Base-by-base conservation (phyloP, 768 basidiomycete species). In the Pisolithus microcarpus region DNA sequence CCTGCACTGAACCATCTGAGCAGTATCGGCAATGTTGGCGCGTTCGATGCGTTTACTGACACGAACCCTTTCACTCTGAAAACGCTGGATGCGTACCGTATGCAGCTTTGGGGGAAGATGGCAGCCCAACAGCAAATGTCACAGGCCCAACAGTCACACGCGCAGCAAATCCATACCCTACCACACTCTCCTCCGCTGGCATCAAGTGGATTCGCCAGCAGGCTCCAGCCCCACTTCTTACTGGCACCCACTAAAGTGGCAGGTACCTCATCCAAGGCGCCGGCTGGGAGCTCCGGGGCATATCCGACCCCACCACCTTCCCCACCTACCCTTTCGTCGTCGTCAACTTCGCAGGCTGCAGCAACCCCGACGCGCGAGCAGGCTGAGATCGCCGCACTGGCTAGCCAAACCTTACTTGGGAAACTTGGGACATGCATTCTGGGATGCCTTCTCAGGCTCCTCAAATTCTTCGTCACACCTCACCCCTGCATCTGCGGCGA, bases 91-190 rank as follows among this genome's bases (percentile, higher is more conserved):
- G 79, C 83, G 64, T 85, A 85, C 63, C 79, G 92, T 38, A 92
- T 92, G 87, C 92, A 95, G 54, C 74, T 96, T 0, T 95, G 92
- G 93, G 80, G 84, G 31, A 81, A 86, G 70, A 88, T 95, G 82
- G 91, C 91, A 0, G 76, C 81, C 30, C 90, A 91, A 57, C 85
- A 80, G 49, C 63, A 56, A 52, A 66, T 46, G 47, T 69, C 68
- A 7, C 74, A 75, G 0, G 63, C 71, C 52, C 69, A 69, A 60
- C 78, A 72, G 55, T 57, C 73, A 39, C 47, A 64, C 42, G 45
- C 40, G 2, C 50, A 53, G 42, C 55, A 55, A 30, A 58, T 31
- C 46, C 43, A 52, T 43, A 48, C 48, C 5, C 39, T 47, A 51
- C 58, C 58, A 53, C 59, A 56, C 49, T 67, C 52, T 51, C 66